Conservation (phyloP, 2,329 filamentous ascomycete species). For the Amauroascus verrucosus region DNA sequence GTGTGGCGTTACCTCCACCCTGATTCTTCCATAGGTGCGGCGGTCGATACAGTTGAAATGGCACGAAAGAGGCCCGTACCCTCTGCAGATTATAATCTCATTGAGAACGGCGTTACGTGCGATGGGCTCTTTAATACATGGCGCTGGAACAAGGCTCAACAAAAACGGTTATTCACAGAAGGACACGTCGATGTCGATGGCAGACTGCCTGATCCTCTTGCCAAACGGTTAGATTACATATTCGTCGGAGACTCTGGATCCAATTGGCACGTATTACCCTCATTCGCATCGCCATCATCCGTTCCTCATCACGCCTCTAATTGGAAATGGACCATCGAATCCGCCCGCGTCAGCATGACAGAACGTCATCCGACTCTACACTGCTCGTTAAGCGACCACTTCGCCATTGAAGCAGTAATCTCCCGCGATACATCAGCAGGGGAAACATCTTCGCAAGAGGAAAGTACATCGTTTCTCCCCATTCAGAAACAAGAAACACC, state of each 20-base stretch:
- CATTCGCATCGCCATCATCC: not conserved
- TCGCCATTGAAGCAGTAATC: slow-evolving; percentile 76
- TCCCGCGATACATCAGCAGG: slow-evolving; percentile 32
- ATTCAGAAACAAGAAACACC: slow-evolving; percentile 16
- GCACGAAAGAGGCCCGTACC: slow-evolving; percentile 58
- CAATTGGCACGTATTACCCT: not conserved
- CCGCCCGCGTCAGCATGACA: slow-evolving; percentile 66
- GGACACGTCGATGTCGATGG: slow-evolving; percentile 55
- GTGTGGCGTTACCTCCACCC: slow-evolving; percentile 78
- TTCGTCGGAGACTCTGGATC: slow-evolving; percentile 56
- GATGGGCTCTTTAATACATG: slow-evolving; percentile 84
- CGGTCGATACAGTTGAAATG: slow-evolving; percentile 56
- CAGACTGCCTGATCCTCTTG: slow-evolving; percentile 57
- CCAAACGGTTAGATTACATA: slow-evolving; percentile 90
- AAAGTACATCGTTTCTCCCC: slow-evolving; percentile 15
- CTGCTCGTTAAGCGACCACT: slow-evolving; percentile 90
- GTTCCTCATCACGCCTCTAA: slow-evolving; percentile 21
- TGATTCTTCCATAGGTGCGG: slow-evolving; percentile 67
- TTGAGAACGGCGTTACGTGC: slow-evolving; percentile 75
- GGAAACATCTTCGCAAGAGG: slow-evolving; percentile 12
- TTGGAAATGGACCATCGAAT: slow-evolving; percentile 57
- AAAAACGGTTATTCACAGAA: slow-evolving; percentile 56
- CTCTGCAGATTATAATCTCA: slow-evolving; percentile 65
- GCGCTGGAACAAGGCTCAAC: slow-evolving; percentile 69
- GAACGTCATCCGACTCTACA: slow-evolving; percentile 67